These are phyloP conservation scores for Erucastrum elatum DNA, from an alignment of 345 rosid species.

Conservation along the genomic window DNA sequence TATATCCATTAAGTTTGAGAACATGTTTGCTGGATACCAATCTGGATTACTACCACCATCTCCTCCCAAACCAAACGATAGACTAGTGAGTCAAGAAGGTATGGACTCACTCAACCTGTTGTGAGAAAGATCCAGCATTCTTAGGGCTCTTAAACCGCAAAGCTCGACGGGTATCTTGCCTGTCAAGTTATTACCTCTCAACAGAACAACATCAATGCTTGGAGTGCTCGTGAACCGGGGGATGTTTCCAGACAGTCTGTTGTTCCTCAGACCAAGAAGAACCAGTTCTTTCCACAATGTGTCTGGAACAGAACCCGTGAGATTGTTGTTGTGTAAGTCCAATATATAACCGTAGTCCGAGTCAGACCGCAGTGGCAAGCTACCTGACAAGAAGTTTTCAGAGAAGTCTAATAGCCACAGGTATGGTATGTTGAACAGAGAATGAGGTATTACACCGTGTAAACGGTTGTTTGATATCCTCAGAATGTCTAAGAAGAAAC, in stretches of 20 bases:
- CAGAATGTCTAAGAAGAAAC: slow-evolving; percentile 7
- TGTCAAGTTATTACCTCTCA: slow-evolving; percentile 15
- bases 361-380: neutral
- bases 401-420: slow-evolving; percentile 31
- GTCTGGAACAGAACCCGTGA: slow-evolving; percentile 22
- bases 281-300: slow-evolving; percentile 12
- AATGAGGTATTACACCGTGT: slow-evolving; percentile 13
- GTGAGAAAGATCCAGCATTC: slow-evolving; percentile 20
- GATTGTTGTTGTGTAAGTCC: slow-evolving; percentile 21
- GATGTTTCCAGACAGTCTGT: slow-evolving; percentile 13
- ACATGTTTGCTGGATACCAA: slow-evolving; percentile 16
- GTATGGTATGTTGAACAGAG: slow-evolving; percentile 25
- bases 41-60: neutral
- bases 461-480: slow-evolving; percentile 14
- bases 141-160: slow-evolving; percentile 1
- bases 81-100: slow-evolving; percentile 13
- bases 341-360: slow-evolving; percentile 20
- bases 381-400: slow-evolving; percentile 18
- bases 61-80: slow-evolving; percentile 16
- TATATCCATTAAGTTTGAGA: slow-evolving; percentile 18
- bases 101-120: slow-evolving; percentile 14
- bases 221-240: slow-evolving; percentile 7
- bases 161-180: slow-evolving; percentile 15
- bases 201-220: slow-evolving; percentile 15
- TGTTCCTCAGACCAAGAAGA: slow-evolving; percentile 27